A percentile compares a stretch with the other conserved stretches of the same genome.
Conservation (phyloP, 805 yeast species). For the Candida taoyuanica region DNA sequence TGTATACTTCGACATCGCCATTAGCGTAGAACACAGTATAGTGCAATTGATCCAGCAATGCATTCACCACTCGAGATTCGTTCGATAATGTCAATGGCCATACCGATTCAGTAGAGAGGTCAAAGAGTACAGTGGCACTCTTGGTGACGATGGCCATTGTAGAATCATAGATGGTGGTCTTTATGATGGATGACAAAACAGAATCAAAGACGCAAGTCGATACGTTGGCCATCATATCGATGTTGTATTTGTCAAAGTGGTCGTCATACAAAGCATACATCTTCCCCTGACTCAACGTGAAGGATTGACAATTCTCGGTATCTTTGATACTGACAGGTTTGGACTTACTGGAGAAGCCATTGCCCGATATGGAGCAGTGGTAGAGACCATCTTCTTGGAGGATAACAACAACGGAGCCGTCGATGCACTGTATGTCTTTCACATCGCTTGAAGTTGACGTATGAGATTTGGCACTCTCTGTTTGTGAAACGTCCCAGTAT, state of each 20-base stretch:
- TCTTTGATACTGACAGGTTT: neutral
- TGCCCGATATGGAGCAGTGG: neutral
- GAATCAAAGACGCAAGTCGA: neutral
- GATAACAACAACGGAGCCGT: neutral
- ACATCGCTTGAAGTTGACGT: neutral
- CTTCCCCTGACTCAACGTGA: neutral
- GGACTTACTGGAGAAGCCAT: neutral
- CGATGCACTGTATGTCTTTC: slow-evolving; percentile 1
- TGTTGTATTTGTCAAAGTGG: slow-evolving; percentile 1
- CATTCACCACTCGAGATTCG: no score
- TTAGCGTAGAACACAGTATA: slow-evolving; percentile 3
- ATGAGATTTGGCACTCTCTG: slow-evolving; percentile 2
- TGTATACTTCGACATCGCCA: slow-evolving; percentile 9
- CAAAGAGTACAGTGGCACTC: neutral
- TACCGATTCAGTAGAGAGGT: neutral
- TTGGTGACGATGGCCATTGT: neutral
- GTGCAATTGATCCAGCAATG: no score
- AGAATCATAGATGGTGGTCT: neutral
- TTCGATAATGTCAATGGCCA: neutral
- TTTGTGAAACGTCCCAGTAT: slow-evolving; percentile 3
- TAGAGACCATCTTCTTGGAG: neutral
- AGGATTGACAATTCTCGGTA: slow-evolving; percentile 1
- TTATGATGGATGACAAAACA: neutral
- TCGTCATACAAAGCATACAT: neutral
- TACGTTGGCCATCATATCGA: neutral